A percentile compares a stretch with the other conserved stretches of the same genome.
These are phyloP conservation scores for Plasmodium gaboni DNA, from an alignment of 169 alveolate genomes.

Conservation along the genomic window DNA sequence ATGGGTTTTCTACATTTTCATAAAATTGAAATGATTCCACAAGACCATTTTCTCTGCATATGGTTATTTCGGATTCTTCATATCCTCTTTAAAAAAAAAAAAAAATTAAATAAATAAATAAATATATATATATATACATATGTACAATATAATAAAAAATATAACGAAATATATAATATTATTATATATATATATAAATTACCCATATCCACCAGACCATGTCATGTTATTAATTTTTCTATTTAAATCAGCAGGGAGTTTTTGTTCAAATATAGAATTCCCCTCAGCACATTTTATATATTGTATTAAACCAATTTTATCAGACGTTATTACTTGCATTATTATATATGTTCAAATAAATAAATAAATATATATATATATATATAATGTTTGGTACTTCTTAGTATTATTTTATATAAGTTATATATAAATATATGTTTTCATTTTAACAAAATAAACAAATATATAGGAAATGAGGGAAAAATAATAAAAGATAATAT, in stretches of 20 bases:
- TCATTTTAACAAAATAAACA: no score
- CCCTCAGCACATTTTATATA: constrained; percentile 37
- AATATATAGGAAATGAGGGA: no score
- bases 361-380: no score
- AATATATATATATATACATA: not conserved
- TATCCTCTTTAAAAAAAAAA: constrained; percentile 39
- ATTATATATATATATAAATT: constrained; percentile 15
- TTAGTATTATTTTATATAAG: no score
- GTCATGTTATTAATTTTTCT: constrained; percentile 54
- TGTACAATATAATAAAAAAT: not conserved
- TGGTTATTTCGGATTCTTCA: constrained; percentile 68
- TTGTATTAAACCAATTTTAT: constrained; percentile 50
- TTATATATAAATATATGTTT: no score
- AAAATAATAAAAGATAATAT: no score
- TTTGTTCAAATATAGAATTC: constrained; percentile 36
- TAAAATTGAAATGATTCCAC: constrained; percentile 40
- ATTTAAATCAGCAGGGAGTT: constrained; percentile 25
- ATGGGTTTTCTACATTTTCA: constrained; percentile 21
- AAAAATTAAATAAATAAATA: constrained; percentile 2
- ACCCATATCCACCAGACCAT: constrained; percentile 77
- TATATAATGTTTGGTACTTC: no score
- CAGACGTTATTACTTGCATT: constrained; percentile 71
- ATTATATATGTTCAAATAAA: no score
- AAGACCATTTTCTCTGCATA: constrained; percentile 52
- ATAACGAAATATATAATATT: not conserved